Conservation (phyloP, 2,329 filamentous ascomycete genomes). For the Sporothrix globosa region DNA sequence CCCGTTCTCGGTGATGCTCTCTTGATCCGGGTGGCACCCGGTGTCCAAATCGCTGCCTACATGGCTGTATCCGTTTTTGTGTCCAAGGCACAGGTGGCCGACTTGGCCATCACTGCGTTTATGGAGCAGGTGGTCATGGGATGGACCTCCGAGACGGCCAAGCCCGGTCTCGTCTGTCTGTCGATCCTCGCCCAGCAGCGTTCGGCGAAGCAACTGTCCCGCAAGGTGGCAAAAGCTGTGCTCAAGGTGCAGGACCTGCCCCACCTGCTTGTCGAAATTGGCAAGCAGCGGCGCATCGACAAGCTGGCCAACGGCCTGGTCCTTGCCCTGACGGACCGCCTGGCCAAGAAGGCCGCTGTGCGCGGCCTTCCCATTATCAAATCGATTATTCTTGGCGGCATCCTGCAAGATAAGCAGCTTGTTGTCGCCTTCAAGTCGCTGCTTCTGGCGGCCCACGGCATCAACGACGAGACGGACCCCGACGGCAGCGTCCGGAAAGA, state of each 20-base stretch:
- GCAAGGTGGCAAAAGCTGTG: slow-evolving; percentile 69
- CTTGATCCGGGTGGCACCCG: slow-evolving; percentile 72
- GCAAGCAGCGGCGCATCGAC: slow-evolving; percentile 67
- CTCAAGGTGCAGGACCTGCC: slow-evolving; percentile 65
- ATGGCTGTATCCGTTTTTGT: slow-evolving; percentile 88
- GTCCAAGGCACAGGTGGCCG: slow-evolving; percentile 77
- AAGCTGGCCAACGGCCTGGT: slow-evolving; percentile 74
- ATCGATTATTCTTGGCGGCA: slow-evolving; percentile 60
- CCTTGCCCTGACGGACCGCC: slow-evolving; percentile 63
- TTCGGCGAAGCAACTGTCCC: slow-evolving; percentile 68
- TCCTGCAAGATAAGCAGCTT: slow-evolving; percentile 66
- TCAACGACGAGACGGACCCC: slow-evolving; percentile 58
- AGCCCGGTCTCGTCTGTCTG: slow-evolving; percentile 76
- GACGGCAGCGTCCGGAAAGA: slow-evolving; percentile 63
- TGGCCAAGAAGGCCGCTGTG: slow-evolving; percentile 63
- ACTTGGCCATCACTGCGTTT: slow-evolving; percentile 77
- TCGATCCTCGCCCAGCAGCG: slow-evolving; percentile 81
- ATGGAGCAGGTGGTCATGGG: slow-evolving; percentile 85
- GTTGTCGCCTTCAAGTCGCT: slow-evolving; percentile 68
- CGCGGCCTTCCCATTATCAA: slow-evolving; percentile 63
- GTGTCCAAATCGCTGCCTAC: slow-evolving; percentile 83
- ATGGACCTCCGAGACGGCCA: slow-evolving; percentile 73
- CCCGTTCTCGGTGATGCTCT: slow-evolving; percentile 77
- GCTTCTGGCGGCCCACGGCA: slow-evolving; percentile 61
- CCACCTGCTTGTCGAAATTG: slow-evolving; percentile 63